Evolutionary conservation across 208 protist genomes (phyloP).

Genomic region (Leishmania arabica): DNA sequence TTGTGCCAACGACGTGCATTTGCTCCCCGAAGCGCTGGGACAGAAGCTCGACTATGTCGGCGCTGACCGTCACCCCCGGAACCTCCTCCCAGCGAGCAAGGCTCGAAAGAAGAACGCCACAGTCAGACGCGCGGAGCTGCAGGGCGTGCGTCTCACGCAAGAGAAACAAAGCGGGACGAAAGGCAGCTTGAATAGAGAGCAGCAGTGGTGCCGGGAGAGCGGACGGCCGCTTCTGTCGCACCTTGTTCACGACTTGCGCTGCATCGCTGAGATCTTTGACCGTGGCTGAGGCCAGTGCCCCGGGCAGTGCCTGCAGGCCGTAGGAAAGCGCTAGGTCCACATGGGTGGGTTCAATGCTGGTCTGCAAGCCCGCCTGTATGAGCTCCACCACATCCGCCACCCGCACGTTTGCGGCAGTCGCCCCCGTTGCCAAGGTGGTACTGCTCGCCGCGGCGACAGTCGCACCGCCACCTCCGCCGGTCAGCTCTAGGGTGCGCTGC

Average conservation of each 20-base stretch:
- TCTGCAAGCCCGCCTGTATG: slow-evolving; percentile 16
- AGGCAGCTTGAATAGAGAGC: slow-evolving; percentile 37
- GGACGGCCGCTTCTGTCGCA: slow-evolving; percentile 18
- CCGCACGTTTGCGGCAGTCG: background rate
- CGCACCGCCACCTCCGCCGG: background rate
- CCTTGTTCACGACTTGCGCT: slow-evolving; percentile 46
- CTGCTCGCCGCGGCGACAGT: background rate
- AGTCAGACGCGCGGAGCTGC: slow-evolving; percentile 64
- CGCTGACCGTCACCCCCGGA: slow-evolving; percentile 26
- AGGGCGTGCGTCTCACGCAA: slow-evolving; percentile 39
- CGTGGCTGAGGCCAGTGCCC: slow-evolving; percentile 23
- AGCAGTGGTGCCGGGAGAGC: slow-evolving; percentile 28
- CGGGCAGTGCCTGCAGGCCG: slow-evolving; percentile 21
- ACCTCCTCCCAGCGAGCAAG: slow-evolving; percentile 64
- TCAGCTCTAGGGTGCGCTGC: slow-evolving; percentile 6
- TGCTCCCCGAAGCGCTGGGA: slow-evolving; percentile 57
- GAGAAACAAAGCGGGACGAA: slow-evolving; percentile 60
- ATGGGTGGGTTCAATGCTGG: slow-evolving; percentile 21
- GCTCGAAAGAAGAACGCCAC: slow-evolving; percentile 52
- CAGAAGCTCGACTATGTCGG: slow-evolving; percentile 72
- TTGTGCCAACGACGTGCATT: slow-evolving; percentile 45
- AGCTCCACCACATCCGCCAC: slow-evolving; percentile 25
- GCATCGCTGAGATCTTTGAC: slow-evolving; percentile 47
- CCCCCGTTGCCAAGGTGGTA: background rate
- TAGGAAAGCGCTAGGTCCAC: slow-evolving; percentile 9